These are phyloP conservation scores for Lindgomyces ingoldianus DNA, from an alignment of 495 filamentous ascomycete species.

Conservation along the genomic window DNA sequence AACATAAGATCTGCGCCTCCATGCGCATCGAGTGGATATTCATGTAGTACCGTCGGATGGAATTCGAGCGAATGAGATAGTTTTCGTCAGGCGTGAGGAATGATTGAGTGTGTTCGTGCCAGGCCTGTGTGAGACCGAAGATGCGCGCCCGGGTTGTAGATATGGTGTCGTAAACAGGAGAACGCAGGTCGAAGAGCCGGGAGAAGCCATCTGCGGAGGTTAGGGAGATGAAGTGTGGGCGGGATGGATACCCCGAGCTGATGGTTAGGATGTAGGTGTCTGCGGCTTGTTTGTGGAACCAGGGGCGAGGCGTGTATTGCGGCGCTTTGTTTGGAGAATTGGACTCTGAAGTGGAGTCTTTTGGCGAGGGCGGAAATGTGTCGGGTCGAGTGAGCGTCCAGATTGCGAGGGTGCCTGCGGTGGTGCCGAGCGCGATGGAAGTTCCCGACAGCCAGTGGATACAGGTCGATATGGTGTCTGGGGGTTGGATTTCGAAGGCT, in stretches of 20 bases:
- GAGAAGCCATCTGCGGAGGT: slow-evolving; percentile 61
- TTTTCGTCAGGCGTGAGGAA: slow-evolving; percentile 61
- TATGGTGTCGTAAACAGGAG: slow-evolving; percentile 53
- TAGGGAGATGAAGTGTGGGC: slow-evolving; percentile 57
- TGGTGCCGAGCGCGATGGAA: slow-evolving; percentile 61
- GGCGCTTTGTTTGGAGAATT: background rate
- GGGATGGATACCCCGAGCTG: slow-evolving; percentile 59
- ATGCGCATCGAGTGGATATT: slow-evolving; percentile 47
- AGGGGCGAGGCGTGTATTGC: slow-evolving; percentile 47
- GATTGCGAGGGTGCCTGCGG: slow-evolving; percentile 62
- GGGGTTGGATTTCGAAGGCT: slow-evolving; percentile 55
- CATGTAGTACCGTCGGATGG: slow-evolving; percentile 59
- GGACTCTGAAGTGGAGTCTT: background rate
- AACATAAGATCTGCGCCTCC: slow-evolving; percentile 44
- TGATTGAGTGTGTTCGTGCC: slow-evolving; percentile 58
- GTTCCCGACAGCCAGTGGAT: slow-evolving; percentile 64
- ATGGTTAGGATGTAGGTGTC: slow-evolving; percentile 62
- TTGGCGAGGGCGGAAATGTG: slow-evolving; percentile 20
- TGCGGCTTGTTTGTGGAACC: slow-evolving; percentile 59
- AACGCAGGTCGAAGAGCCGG: slow-evolving; percentile 57
- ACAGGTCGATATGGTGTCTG: slow-evolving; percentile 57
- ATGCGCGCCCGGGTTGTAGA: slow-evolving; percentile 56
- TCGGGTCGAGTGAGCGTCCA: slow-evolving; percentile 50
- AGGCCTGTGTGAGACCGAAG: slow-evolving; percentile 53
- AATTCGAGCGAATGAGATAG: slow-evolving; percentile 55